These are phyloP conservation scores for Leccinum arenicola DNA, from an alignment of 768 basidiomycete genomes.

Conservation along the genomic window DNA sequence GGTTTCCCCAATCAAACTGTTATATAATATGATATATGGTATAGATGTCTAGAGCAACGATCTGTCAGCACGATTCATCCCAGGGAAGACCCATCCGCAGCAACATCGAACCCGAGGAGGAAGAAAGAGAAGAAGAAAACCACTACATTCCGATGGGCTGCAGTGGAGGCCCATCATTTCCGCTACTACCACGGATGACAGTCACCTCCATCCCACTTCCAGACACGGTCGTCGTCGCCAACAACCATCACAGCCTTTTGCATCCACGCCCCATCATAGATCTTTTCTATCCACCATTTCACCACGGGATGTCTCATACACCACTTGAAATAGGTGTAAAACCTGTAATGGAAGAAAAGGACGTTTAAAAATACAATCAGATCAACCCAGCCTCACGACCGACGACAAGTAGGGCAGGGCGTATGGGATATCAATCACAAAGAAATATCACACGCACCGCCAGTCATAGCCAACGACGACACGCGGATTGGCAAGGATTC, in stretches of 20 bases:
- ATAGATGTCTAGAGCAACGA: background rate
- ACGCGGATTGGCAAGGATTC: conserved; percentile 38
- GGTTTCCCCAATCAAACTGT: background rate
- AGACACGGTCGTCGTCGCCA: conserved; percentile 27
- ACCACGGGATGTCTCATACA: conserved; percentile 37
- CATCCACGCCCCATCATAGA: conserved; percentile 39
- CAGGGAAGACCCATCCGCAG: background rate
- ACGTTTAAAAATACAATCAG: background rate
- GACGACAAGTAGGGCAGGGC: background rate
- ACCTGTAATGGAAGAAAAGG: conserved; percentile 15
- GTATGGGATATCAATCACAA: background rate
- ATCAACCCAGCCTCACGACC: background rate
- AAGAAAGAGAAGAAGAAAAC: background rate
- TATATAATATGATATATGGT: background rate
- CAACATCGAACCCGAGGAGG: background rate
- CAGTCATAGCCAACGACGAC: conserved; percentile 38
- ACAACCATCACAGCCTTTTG: conserved; percentile 35
- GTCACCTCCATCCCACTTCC: conserved; percentile 24
- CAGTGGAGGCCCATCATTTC: background rate
- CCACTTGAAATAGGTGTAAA: conserved; percentile 36
- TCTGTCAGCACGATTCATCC: background rate
- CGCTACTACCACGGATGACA: conserved; percentile 18
- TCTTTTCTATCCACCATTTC: conserved; percentile 40
- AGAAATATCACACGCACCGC: conserved; percentile 20
- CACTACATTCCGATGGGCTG: background rate